These are phyloP conservation scores for Musa itinerans DNA, from an alignment of 176 grass and related monocot genomes.

Conservation along the genomic window DNA sequence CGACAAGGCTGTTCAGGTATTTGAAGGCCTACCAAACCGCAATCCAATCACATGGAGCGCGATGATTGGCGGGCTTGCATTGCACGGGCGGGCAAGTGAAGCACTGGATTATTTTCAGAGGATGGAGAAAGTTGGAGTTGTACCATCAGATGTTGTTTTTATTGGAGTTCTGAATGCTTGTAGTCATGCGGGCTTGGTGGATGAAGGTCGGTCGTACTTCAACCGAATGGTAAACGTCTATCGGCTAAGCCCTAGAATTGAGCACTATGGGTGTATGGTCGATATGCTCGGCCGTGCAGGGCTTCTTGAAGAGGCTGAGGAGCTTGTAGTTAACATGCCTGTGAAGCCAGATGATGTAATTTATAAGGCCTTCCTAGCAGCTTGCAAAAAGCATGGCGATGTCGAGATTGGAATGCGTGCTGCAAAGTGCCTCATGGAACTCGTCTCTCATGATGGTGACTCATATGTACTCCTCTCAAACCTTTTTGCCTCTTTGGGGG, in stretches of 20 bases:
- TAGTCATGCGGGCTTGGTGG: slow-evolving; percentile 23
- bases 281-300: slow-evolving; percentile 20
- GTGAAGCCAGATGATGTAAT: slow-evolving; percentile 21
- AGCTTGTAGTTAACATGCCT: slow-evolving; percentile 6
- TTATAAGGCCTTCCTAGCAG: slow-evolving; percentile 14
- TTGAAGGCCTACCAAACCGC: slow-evolving; percentile 13
- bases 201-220: slow-evolving; percentile 8
- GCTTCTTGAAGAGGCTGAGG: slow-evolving; percentile 14
- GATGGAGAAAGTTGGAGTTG: slow-evolving; percentile 16
- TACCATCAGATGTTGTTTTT: slow-evolving; percentile 12
- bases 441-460: not conserved
- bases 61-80: slow-evolving; percentile 13
- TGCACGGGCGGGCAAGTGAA: slow-evolving; percentile 14
- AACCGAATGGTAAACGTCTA: slow-evolving; percentile 1
- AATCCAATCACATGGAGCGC: slow-evolving; percentile 19
- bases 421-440: slow-evolving; percentile 5
- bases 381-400: slow-evolving; percentile 20
- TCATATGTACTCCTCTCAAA: slow-evolving; percentile 17
- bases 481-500: slow-evolving; percentile 11
- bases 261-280: slow-evolving; percentile 17
- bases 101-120: slow-evolving; percentile 6
- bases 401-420: not conserved
- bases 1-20: slow-evolving; percentile 14
- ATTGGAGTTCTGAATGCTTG: slow-evolving; percentile 18
- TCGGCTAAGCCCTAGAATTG: slow-evolving; percentile 6